phyloP scores from a whole-genome alignment of 352 stramenopile genomes.

The Globisporangium lucens region DNA sequence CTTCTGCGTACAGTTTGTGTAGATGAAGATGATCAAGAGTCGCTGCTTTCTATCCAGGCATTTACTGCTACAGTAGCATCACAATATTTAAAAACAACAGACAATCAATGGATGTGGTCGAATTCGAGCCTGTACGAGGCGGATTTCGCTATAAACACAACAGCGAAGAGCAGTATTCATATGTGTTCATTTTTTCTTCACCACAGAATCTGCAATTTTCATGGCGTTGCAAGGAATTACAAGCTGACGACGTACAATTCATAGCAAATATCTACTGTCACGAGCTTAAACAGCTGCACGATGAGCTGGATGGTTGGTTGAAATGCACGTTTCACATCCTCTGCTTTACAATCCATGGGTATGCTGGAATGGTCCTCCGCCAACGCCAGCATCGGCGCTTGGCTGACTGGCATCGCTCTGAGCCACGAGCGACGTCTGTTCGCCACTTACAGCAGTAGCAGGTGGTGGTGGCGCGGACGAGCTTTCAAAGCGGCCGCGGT shows the following conservation, averaged over 20 bases:
- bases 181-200: too few species aligned
- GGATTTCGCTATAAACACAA: background rate
- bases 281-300: background rate
- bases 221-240: background rate
- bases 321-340: background rate
- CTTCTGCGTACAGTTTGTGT: background rate
- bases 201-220: too few species aligned
- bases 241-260: background rate
- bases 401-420: slow-evolving; percentile 43
- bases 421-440: slow-evolving; percentile 29
- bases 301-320: background rate
- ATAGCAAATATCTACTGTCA: background rate
- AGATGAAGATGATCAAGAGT: background rate
- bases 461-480: slow-evolving; percentile 26
- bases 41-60: too few species aligned
- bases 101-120: background rate
- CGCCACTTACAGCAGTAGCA: background rate
- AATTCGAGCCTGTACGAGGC: background rate
- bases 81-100: background rate
- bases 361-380: slow-evolving; percentile 70
- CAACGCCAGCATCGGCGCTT: slow-evolving; percentile 68
- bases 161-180: background rate
- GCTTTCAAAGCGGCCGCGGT: slow-evolving; percentile 73
- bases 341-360: slow-evolving; percentile 9
- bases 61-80: background rate